Evolutionary conservation across 2,329 filamentous ascomycete genomes (phyloP), one percentile per base, ranked within the genome.

Genomic region (Colletotrichum brevisporum): DNA sequence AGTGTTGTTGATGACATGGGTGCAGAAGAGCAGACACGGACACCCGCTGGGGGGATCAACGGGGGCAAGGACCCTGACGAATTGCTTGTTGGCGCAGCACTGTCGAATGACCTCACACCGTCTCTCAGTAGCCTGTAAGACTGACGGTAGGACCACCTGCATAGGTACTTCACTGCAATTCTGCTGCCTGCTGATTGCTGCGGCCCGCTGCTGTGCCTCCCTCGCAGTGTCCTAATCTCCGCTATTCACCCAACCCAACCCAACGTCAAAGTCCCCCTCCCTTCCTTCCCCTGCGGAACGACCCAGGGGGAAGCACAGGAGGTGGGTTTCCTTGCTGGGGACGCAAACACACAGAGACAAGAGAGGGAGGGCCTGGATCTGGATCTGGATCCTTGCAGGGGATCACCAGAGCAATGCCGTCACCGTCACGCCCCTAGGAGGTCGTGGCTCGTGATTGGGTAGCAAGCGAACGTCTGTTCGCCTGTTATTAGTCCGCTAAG

Each of bases 141-240:
- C 21, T 24, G 21, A 24, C 21, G 21, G 21, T 24, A 24, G 21
- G 21, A 24, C 21, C 21, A 24, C 21, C 21, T 24, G 21, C 2
- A 24, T 2, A 24, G 21, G 21, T 4, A 12, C 39, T 57, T 21
- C 55, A 57, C 55, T 57, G 55, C 55, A 57, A 57, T 57, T 45
- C 43, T 45, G 41, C 55, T 57, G 55, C 55, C 55, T 57, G 26
- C 13, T 36, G 52, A 18, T 24, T 56, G 39, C 39, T 56, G 54
- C 54, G 54, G 36, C 54, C 39, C 43, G 39, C 4, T 52, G 13
- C 27, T 24, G 12, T 45, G 26, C 53, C 39, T 39, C 8, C 36
- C 36, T 9, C 8, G 9, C 8, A 39, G 5, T 3, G 9, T 39
- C 36, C 36, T 36, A 36, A 36, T 36, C 31, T 36, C 31, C 31